A percentile compares a stretch with the other conserved stretches of the same genome.
These are phyloP conservation scores for Hyaloscypha finlandica DNA, from an alignment of 495 filamentous ascomycete genomes.

Conservation along the genomic window DNA sequence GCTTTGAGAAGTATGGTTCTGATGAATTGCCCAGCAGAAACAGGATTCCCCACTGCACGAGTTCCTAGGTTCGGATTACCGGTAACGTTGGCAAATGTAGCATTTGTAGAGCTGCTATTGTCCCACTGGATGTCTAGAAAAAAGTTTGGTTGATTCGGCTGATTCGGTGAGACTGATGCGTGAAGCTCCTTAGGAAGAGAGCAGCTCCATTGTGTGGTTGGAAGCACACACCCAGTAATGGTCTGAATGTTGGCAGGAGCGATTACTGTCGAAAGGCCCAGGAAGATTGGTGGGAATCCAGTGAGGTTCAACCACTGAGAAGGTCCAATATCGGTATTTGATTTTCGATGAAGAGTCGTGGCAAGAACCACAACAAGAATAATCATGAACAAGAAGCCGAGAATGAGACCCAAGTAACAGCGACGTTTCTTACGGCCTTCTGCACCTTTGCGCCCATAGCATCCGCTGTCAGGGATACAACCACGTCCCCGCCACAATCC, in stretches of 20 bases:
- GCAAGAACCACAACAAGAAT: conserved; percentile 61
- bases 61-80: conserved; percentile 26
- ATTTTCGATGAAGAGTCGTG: conserved; percentile 56
- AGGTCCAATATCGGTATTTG: conserved; percentile 37
- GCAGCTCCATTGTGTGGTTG: conserved; percentile 79
- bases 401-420: conserved; percentile 56
- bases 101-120: conserved; percentile 59
- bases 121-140: conserved; percentile 76
- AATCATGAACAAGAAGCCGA: conserved; percentile 57
- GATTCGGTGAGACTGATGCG: conserved; percentile 56
- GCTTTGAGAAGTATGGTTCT: conserved; percentile 31
- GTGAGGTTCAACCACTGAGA: conserved; percentile 81
- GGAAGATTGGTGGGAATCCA: conserved; percentile 81
- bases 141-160: conserved; percentile 71
- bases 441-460: conserved; percentile 60
- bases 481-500: conserved; percentile 63
- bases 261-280: conserved; percentile 74
- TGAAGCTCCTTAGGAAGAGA: conserved; percentile 76
- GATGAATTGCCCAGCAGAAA: conserved; percentile 38
- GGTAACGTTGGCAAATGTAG: conserved; percentile 32
- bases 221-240: conserved; percentile 65
- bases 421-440: conserved; percentile 66
- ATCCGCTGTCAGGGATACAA: conserved; percentile 58
- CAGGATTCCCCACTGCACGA: conserved; percentile 34
- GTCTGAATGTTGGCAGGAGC: conserved; percentile 60